phyloP scores from a whole-genome alignment of 2,329 filamentous ascomycete species.

The Colletotrichum tropicale region DNA sequence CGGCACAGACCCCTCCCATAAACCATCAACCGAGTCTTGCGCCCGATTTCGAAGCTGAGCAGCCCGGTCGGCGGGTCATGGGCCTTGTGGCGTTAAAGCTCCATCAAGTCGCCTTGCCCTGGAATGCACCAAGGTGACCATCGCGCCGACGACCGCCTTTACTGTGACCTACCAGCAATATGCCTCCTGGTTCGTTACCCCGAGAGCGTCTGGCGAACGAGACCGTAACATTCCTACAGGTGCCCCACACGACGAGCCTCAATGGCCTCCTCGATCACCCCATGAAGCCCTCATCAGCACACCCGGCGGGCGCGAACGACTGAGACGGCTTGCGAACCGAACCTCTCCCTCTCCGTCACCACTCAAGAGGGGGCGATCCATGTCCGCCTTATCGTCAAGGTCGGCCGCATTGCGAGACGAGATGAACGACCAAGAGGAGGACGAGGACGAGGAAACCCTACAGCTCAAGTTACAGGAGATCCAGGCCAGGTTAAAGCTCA shows the following conservation, averaged over 20 bases:
- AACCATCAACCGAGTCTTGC: background rate
- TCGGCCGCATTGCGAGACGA: constrained; percentile 23
- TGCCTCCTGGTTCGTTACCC: constrained; percentile 23
- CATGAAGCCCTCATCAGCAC: constrained; percentile 69
- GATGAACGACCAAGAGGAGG: constrained; percentile 56
- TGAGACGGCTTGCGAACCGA: constrained; percentile 70
- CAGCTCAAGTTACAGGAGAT: constrained; percentile 88
- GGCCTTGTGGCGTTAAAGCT: constrained; percentile 16
- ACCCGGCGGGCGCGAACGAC: constrained; percentile 79
- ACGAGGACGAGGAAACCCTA: constrained; percentile 89
- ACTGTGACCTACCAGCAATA: constrained; percentile 3
- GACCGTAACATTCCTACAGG: constrained; percentile 20
- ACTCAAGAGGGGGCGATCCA: constrained; percentile 48
- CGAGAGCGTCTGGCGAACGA: background rate
- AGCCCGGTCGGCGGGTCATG: constrained; percentile 12
- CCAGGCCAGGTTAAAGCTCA: constrained; percentile 84
- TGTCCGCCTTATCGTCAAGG: constrained; percentile 29
- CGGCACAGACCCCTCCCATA: constrained; percentile 12
- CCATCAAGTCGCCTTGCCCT: background rate
- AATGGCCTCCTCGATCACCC: constrained; percentile 72
- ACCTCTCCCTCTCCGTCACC: constrained; percentile 74
- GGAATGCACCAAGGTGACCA: background rate
- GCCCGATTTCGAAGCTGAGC: constrained; percentile 1
- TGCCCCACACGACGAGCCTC: constrained; percentile 42
- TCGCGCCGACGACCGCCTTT: background rate